Evolutionary conservation across 73 alveolate genomes (phyloP).

Genomic region (Uronychia binucleata): DNA sequence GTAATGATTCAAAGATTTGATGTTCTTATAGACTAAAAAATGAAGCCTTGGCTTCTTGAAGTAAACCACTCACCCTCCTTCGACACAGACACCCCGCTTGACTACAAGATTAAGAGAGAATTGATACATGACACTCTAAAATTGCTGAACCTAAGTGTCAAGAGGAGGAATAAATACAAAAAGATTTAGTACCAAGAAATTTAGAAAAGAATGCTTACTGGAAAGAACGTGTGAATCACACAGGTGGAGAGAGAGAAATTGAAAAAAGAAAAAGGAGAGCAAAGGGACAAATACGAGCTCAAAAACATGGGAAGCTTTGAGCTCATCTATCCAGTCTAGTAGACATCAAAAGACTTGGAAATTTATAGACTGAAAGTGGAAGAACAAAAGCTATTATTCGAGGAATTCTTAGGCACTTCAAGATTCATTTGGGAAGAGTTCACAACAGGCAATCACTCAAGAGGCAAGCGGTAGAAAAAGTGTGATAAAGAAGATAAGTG

Average conservation of each 20-base stretch:
- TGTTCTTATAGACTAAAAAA: constrained; percentile 82
- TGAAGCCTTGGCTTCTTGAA: constrained; percentile 92
- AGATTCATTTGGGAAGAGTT: too few relatives aligned
- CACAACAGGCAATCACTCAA: too few relatives aligned
- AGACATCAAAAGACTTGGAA: not conserved
- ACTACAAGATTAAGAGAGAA: constrained; percentile 73
- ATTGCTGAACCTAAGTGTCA: constrained; percentile 45
- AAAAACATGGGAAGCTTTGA: not conserved
- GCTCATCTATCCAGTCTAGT: not conserved
- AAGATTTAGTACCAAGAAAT: constrained; percentile 29
- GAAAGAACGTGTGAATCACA: constrained; percentile 15
- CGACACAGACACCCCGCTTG: constrained; percentile 88
- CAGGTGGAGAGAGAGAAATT: not conserved
- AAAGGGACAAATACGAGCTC: constrained; percentile 6
- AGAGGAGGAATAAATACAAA: constrained; percentile 28
- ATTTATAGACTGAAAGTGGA: too few relatives aligned
- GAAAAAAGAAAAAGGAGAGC: not conserved
- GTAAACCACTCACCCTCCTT: constrained; percentile 93
- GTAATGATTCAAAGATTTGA: constrained; percentile 76
- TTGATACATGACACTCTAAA: constrained; percentile 82
- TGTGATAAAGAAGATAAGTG: too few relatives aligned
- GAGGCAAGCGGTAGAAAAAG: too few relatives aligned
- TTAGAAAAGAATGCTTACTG: constrained; percentile 44
- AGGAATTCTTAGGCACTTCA: too few relatives aligned
- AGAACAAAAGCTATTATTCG: too few relatives aligned